phyloP scores from a whole-genome alignment of 768 basidiomycete genomes.

The Harrya chromipes region DNA sequence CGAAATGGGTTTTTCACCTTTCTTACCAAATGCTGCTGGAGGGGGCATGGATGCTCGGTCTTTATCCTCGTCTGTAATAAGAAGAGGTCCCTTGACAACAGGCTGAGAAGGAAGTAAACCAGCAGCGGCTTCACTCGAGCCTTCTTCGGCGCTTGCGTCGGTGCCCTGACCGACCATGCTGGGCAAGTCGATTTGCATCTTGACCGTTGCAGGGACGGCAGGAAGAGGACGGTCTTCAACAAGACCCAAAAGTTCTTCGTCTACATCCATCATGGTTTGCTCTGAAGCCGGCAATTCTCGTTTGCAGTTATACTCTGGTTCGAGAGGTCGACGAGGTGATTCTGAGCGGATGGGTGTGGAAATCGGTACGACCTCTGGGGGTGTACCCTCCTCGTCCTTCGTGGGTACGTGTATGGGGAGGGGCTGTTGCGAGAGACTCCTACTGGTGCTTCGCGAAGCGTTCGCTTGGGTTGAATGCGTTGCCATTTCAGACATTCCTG shows the following conservation, averaged over 20 bases:
- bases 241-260: slow-evolving; percentile 65
- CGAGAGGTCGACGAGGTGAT: slow-evolving; percentile 7
- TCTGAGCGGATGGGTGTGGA: slow-evolving; percentile 1
- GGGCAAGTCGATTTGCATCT: background rate
- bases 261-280: slow-evolving; percentile 43
- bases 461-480: background rate
- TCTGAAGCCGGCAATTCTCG: slow-evolving; percentile 6
- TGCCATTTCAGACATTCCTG: background rate
- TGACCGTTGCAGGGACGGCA: background rate
- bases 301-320: slow-evolving; percentile 2
- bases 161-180: background rate
- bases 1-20: slow-evolving; percentile 18
- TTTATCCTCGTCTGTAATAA: slow-evolving; percentile 18
- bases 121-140: slow-evolving; percentile 1
- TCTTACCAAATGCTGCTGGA: slow-evolving; percentile 30
- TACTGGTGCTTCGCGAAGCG: slow-evolving; percentile 3
- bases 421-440: slow-evolving; percentile 16
- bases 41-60: slow-evolving; percentile 63
- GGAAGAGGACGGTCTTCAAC: slow-evolving; percentile 47
- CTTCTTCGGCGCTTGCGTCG: background rate
- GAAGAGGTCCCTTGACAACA: slow-evolving; percentile 7
- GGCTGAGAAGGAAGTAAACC: slow-evolving; percentile 7
- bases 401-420: background rate
- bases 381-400: slow-evolving; percentile 3
- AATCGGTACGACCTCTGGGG: background rate